Percentiles rank a stretch among this genome's conserved stretches.
Conservation (phyloP, 176 grass and related monocot genomes). For the Saccharum spontaneum region DNA sequence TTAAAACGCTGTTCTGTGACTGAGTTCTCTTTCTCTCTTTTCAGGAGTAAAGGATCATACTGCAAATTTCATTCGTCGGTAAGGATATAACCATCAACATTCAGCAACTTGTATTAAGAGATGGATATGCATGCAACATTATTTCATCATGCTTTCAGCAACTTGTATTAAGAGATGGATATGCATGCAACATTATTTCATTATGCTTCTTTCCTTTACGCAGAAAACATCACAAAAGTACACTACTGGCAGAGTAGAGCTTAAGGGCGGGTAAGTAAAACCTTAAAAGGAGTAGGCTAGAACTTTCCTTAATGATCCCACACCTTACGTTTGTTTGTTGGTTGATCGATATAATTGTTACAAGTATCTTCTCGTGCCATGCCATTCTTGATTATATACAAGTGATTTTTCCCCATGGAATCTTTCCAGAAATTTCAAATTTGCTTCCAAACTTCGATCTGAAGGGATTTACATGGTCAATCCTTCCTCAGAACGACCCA, state of each 20-base stretch:
- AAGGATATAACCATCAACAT: constrained; percentile 40
- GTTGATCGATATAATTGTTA: background rate
- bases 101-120: constrained; percentile 19
- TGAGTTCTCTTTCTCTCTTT: constrained; percentile 27
- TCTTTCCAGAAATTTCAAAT: constrained; percentile 60
- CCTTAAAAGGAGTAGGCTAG: background rate
- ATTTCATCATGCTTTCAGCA: constrained; percentile 21
- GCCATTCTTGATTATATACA: constrained; percentile 10
- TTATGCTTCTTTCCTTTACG: constrained; percentile 28
- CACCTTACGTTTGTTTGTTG: background rate
- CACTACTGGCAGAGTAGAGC: constrained; percentile 76
- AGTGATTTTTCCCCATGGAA: background rate
- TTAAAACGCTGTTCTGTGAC: constrained; percentile 2
- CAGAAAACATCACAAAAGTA: constrained; percentile 78
- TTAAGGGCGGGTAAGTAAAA: constrained; percentile 87
- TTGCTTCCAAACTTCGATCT: constrained; percentile 60
- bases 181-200: constrained; percentile 2
- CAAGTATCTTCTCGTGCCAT: background rate
- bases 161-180: constrained; percentile 7
- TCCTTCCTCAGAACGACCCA: constrained; percentile 48
- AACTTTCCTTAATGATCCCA: background rate
- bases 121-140: background rate
- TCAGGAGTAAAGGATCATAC: constrained; percentile 65
- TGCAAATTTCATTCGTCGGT: constrained; percentile 91
- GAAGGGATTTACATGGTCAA: constrained; percentile 88